These are phyloP conservation scores for Alternaria alternata DNA, from an alignment of 2,329 filamentous ascomycete genomes.

Conservation along the genomic window DNA sequence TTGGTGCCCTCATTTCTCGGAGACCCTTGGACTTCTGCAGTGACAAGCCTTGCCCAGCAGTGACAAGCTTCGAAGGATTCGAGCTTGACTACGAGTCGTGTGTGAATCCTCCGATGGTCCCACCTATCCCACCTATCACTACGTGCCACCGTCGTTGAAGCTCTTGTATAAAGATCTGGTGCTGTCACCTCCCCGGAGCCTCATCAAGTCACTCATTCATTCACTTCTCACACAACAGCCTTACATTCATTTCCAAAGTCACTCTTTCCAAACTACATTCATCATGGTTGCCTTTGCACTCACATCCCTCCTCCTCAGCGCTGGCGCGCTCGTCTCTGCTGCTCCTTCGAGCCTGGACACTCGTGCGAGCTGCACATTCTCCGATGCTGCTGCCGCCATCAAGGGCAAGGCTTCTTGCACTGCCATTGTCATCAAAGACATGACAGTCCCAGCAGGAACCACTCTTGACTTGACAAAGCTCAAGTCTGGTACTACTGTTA, in stretches of 20 bases:
- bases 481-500: slow-evolving; percentile 62
- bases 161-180: slow-evolving; percentile 26
- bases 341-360: slow-evolving; percentile 40
- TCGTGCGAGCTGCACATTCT: slow-evolving; percentile 63
- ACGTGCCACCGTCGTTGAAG: background rate
- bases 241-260: slow-evolving; percentile 20
- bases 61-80: slow-evolving; percentile 8
- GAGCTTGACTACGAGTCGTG: background rate
- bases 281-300: slow-evolving; percentile 35
- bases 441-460: slow-evolving; percentile 65
- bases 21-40: background rate
- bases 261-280: slow-evolving; percentile 13
- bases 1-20: slow-evolving; percentile 7
- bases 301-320: slow-evolving; percentile 33
- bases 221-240: slow-evolving; percentile 7
- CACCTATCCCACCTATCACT: background rate
- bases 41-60: slow-evolving; percentile 15
- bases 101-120: background rate
- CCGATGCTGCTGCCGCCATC: slow-evolving; percentile 58
- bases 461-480: slow-evolving; percentile 67
- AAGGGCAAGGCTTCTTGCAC: slow-evolving; percentile 62
- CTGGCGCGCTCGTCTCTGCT: slow-evolving; percentile 42
- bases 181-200: slow-evolving; percentile 3
- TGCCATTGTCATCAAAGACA: slow-evolving; percentile 61
- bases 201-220: slow-evolving; percentile 7